phyloP scores from a whole-genome alignment of 352 stramenopile species.

The Phytopythium delawarense region DNA sequence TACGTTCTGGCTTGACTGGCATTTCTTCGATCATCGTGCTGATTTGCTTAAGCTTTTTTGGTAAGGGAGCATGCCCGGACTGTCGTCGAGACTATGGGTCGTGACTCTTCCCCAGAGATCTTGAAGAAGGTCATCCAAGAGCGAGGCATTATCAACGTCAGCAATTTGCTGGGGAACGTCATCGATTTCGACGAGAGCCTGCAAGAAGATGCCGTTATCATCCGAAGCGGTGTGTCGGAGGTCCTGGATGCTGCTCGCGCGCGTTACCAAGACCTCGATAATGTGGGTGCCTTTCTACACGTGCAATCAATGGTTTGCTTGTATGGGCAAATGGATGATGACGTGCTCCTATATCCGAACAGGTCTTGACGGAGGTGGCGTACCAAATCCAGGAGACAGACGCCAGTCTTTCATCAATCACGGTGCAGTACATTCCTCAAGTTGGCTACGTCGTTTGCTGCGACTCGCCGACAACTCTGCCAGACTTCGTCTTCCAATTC shows the following conservation, averaged over 20 bases:
- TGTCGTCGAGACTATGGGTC: not conserved
- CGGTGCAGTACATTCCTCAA: constrained; percentile 85
- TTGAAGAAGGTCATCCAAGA: constrained; percentile 14
- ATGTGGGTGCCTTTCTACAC: constrained; percentile 28
- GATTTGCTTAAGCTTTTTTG: not conserved
- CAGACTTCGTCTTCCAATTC: constrained; percentile 85
- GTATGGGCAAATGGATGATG: not conserved
- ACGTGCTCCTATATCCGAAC: not conserved
- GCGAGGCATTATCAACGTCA: constrained; percentile 46
- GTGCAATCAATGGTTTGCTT: not conserved
- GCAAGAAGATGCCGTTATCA: constrained; percentile 52
- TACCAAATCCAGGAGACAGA: constrained; percentile 80
- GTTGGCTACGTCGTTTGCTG: constrained; percentile 85
- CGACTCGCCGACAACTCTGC: constrained; percentile 54
- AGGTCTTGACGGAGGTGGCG: constrained; percentile 82
- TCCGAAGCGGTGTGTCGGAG: constrained; percentile 69
- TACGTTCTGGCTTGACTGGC: constrained; percentile 17
- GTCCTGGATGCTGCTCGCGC: constrained; percentile 58
- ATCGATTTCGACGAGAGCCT: constrained; percentile 81
- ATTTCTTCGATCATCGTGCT: not conserved
- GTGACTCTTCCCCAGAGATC: not conserved
- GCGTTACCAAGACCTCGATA: constrained; percentile 81
- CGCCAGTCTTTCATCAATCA: constrained; percentile 64
- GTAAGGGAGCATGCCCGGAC: not conserved
- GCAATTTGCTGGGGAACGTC: constrained; percentile 79